These are phyloP conservation scores for Saraca asoca DNA, from an alignment of 331 rosid species.

Conservation along the genomic window DNA sequence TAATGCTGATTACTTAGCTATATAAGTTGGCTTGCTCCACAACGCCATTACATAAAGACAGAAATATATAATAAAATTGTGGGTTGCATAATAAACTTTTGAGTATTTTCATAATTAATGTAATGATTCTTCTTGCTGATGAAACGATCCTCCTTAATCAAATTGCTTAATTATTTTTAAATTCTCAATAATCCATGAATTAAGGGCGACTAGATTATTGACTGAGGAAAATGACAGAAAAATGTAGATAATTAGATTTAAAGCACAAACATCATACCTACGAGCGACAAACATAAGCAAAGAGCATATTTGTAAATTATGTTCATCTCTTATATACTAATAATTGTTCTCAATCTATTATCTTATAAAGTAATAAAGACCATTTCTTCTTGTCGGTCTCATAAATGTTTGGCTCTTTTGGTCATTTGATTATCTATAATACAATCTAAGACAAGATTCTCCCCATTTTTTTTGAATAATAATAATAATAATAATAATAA, in stretches of 20 bases:
- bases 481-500: too few relatives aligned
- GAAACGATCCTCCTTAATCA: neutral
- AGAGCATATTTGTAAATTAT: neutral
- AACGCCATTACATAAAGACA: conserved; percentile 29
- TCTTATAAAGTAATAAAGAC: neutral
- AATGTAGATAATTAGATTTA: neutral
- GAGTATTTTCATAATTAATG: conserved; percentile 17
- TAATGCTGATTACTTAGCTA: neutral
- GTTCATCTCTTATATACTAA: neutral
- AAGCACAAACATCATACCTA: neutral
- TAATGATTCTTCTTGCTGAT: conserved; percentile 23
- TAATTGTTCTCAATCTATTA: neutral
- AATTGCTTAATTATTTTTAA: neutral
- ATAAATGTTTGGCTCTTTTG: conserved; percentile 3
- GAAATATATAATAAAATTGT: conserved; percentile 7
- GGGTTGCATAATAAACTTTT: conserved; percentile 7
- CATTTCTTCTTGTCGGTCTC: conserved; percentile 18
- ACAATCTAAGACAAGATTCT: conserved; percentile 34
- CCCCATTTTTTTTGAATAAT: conserved; percentile 4
- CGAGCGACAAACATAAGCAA: neutral
- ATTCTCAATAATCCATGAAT: conserved; percentile 27
- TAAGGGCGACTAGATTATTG: conserved; percentile 22
- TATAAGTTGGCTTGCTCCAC: conserved; percentile 23
- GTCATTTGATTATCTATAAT: conserved; percentile 5
- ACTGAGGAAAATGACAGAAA: neutral